Base-by-base conservation (phyloP, 331 rosid genomes). In the Dryas integrifolia region DNA sequence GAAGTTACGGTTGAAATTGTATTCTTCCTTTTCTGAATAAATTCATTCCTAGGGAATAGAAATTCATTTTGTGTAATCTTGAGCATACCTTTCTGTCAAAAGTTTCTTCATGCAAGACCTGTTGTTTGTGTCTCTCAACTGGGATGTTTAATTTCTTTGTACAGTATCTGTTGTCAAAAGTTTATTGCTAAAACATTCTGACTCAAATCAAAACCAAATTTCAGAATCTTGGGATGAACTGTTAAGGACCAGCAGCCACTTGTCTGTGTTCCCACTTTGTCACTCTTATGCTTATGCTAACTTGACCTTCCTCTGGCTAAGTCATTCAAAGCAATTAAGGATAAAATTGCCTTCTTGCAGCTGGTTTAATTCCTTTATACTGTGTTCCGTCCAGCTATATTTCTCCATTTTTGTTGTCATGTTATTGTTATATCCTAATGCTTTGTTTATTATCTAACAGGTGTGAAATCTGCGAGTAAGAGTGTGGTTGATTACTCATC, bases 381-480 rank as follows among this genome's bases (percentile, higher is more conserved):
- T 1, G 13, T n/a, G 39, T 16, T 10, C 56, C 30, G 24, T 56
- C 15, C 53, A 13, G 13, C 49, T 4, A 53, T 45, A 62, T 55
- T 59, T 66, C 45, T 50, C 35, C 39, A 4, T 72, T 77, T 51
- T 77, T 77, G 76, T 69, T 53, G 59, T 58, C 73, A 45, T 48
- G 65, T 74, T 46, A 2, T 40, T 21, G 5, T 15, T 24, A 30
- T 50, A 68, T 57, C 43, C 12, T 55, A 58, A 77, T 60, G 73
- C 57, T 76, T 4, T 70, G 43, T 69, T 63, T 48, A 46, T 75
- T 14, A 49, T 65, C 49, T 75, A 53, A 71, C 88, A 87, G 97
- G 91, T 73, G 51, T 76, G 61, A 93, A 81, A 81, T 63, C 83
- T 73, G 72, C 81, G 5, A 73, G 82, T 15, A 91, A 89, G 79